phyloP scores from a whole-genome alignment of 192 early-diverging fungal species.

The Coemansia sp. region DNA sequence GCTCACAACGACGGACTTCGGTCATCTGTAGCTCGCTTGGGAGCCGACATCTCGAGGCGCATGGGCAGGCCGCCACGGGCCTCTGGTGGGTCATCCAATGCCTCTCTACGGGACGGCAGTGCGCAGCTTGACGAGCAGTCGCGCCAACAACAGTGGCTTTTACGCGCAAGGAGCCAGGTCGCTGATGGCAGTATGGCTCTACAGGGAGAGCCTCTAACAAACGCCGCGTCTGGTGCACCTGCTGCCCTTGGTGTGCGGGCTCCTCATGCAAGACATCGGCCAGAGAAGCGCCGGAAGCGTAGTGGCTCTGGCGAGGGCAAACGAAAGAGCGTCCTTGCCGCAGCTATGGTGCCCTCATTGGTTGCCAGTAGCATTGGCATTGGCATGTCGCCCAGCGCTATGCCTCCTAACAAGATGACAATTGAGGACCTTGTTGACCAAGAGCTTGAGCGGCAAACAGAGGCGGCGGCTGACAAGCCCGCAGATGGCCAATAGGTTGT shows the following conservation, averaged over 20 bases:
- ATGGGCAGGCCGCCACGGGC: conserved; percentile 14
- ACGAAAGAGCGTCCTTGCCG: conserved; percentile 38
- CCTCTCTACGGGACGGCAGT: conserved; percentile 3
- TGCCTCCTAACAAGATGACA: conserved; percentile 55
- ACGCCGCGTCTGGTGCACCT: neutral
- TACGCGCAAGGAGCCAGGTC: neutral
- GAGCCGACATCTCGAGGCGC: conserved; percentile 32
- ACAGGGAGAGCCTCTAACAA: neutral
- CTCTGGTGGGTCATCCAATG: neutral
- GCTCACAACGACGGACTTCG: conserved; percentile 27
- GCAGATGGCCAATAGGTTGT: neutral
- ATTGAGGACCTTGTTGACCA: conserved; percentile 54
- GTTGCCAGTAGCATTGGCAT: conserved; percentile 55
- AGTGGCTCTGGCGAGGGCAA: conserved; percentile 35
- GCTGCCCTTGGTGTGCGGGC: conserved; percentile 5
- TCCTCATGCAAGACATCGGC: neutral
- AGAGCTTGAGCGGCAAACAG: conserved; percentile 39
- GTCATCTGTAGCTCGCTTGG: conserved; percentile 35
- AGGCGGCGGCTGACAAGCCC: conserved; percentile 1
- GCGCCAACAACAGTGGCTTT: conserved; percentile 5
- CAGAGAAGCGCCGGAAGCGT: conserved; percentile 31
- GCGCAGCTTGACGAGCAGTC: conserved; percentile 1
- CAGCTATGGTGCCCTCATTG: conserved; percentile 56
- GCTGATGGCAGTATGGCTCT: neutral
- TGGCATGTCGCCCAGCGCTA: conserved; percentile 55